A percentile compares a stretch with the other conserved stretches of the same genome.
Conservation (phyloP, 2,329 filamentous ascomycete species). For the Zymoseptoria ardabiliae region DNA sequence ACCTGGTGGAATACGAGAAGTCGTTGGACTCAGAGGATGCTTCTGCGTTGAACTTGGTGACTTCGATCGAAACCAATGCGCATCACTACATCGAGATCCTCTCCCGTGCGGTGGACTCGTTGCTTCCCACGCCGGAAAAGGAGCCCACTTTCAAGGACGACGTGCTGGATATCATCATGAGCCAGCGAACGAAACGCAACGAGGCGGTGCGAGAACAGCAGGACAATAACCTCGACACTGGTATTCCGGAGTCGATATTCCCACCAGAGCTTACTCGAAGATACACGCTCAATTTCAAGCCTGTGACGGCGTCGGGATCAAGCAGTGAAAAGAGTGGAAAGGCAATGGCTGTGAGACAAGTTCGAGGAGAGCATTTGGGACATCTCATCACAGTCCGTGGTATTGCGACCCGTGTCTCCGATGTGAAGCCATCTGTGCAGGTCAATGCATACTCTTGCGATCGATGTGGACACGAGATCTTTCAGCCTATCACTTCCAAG, state of each 20-base stretch:
- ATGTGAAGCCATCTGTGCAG: constrained; percentile 95
- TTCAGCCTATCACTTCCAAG: constrained; percentile 88
- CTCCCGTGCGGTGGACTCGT: constrained; percentile 77
- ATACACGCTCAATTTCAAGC: constrained; percentile 96
- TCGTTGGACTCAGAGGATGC: constrained; percentile 49
- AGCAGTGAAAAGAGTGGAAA: constrained; percentile 53
- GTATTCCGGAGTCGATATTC: constrained; percentile 67
- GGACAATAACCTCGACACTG: constrained; percentile 40
- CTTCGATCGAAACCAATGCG: constrained; percentile 82
- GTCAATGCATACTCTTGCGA: constrained; percentile 98
- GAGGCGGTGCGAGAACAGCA: constrained; percentile 53
- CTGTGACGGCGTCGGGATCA: constrained; percentile 64
- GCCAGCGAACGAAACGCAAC: constrained; percentile 79
- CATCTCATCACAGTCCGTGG: constrained; percentile 89
- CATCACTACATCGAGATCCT: constrained; percentile 93
- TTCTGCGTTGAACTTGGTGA: constrained; percentile 59
- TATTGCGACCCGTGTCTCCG: constrained; percentile 90
- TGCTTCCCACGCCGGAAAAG: constrained; percentile 69
- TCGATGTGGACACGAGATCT: constrained; percentile 91
- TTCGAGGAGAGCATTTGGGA: constrained; percentile 86
- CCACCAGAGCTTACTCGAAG: constrained; percentile 85
- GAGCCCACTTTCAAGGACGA: constrained; percentile 96
- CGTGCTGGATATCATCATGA: constrained; percentile 93
- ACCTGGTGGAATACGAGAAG: constrained; percentile 75
- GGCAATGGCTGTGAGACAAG: constrained; percentile 81